phyloP scores from a whole-genome alignment of 2,329 filamentous ascomycete species.

The Aspergillus pseudoglaucus region DNA sequence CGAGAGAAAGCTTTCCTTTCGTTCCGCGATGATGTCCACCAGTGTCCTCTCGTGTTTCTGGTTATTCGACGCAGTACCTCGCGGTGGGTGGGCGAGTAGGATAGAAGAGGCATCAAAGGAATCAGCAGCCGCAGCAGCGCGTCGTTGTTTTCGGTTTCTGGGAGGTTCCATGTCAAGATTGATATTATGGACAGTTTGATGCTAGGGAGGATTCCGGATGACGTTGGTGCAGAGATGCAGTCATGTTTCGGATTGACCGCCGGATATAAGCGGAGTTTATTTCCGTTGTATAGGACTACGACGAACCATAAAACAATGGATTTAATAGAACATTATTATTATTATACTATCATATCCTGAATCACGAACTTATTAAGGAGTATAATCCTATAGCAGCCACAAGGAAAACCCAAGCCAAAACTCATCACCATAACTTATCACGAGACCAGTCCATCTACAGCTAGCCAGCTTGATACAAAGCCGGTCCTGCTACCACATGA shows the following conservation, averaged over 20 bases:
- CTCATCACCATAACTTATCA: neutral
- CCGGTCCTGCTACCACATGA: conserved; percentile 64
- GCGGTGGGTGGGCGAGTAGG: conserved; percentile 25
- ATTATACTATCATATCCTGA: no score
- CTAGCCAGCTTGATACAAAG: conserved; percentile 71
- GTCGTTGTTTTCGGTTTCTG: conserved; percentile 36
- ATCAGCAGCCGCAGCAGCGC: conserved; percentile 23
- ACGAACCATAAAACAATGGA: no score
- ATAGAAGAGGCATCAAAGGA: conserved; percentile 27
- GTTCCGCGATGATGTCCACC: conserved; percentile 40
- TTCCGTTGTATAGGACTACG: no score
- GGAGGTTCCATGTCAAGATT: conserved; percentile 19
- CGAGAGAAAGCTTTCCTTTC: conserved; percentile 28
- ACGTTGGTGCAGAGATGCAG: no score
- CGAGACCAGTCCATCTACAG: conserved; percentile 11
- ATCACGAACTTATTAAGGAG: no score
- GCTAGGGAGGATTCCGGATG: no score
- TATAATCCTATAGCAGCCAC: neutral
- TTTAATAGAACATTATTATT: no score
- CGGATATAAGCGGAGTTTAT: no score
- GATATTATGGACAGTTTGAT: neutral
- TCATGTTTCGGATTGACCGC: no score
- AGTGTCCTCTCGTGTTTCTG: conserved; percentile 31
- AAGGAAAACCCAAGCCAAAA: neutral
- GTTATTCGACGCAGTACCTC: conserved; percentile 8